Conservation (phyloP, 1,284 basidiomycete genomes). For the Anthracocystis walkeri region DNA sequence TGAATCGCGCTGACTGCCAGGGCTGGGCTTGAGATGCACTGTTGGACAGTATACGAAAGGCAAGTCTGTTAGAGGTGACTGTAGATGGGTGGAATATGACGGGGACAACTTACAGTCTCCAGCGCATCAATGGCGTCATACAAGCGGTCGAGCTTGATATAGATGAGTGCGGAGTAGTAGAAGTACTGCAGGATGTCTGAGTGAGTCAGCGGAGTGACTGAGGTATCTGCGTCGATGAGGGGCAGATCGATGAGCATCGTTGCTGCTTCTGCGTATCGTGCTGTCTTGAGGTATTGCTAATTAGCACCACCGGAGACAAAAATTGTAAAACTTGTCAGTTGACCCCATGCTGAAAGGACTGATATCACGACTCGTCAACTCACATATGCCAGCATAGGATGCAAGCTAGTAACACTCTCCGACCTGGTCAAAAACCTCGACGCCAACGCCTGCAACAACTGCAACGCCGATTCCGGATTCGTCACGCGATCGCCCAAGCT, state of each 20-base stretch:
- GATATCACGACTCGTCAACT: background rate
- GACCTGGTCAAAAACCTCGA: conserved; percentile 27
- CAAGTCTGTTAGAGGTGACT: background rate
- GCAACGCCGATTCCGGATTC: conserved; percentile 31
- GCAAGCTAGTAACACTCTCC: conserved; percentile 46
- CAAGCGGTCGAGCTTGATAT: conserved; percentile 39
- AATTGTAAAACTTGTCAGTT: background rate
- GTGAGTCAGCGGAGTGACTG: conserved; percentile 31
- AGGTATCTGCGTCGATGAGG: conserved; percentile 43
- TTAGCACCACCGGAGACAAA: background rate
- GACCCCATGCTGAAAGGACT: too few species aligned
- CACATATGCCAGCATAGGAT: conserved; percentile 53
- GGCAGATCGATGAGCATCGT: conserved; percentile 47
- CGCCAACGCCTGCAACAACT: conserved; percentile 26
- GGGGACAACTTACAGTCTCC: conserved; percentile 50
- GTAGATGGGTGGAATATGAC: too few species aligned
- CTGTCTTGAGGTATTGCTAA: conserved; percentile 47
- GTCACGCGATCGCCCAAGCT: conserved; percentile 20
- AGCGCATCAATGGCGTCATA: conserved; percentile 54
- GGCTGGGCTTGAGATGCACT: conserved; percentile 78
- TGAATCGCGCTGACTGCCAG: conserved; percentile 78
- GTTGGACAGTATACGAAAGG: background rate
- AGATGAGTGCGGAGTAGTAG: conserved; percentile 59
- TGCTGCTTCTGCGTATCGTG: conserved; percentile 46
- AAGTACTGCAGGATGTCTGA: conserved; percentile 62